These are phyloP conservation scores for Pseudopithomyces chartarum DNA, from an alignment of 2,329 filamentous ascomycete genomes.

Conservation along the genomic window DNA sequence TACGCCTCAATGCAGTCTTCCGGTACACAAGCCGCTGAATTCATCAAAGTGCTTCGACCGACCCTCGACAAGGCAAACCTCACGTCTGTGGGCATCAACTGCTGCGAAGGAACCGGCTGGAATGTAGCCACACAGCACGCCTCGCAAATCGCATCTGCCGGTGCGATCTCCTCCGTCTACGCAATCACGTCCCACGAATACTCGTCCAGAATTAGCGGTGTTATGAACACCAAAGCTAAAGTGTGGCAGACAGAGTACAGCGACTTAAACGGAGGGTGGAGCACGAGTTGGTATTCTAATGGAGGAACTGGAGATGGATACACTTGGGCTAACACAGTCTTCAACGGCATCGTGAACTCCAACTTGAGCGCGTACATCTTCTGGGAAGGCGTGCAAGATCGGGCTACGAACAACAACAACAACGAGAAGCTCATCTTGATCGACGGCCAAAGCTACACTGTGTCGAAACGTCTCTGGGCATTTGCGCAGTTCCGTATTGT, in stretches of 20 bases:
- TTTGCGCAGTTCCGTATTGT: slow-evolving; percentile 50
- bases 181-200: slow-evolving; percentile 52
- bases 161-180: slow-evolving; percentile 46
- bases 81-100: slow-evolving; percentile 46
- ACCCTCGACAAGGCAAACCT: slow-evolving; percentile 46
- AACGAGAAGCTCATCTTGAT: slow-evolving; percentile 44
- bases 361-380: slow-evolving; percentile 60
- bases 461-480: slow-evolving; percentile 48
- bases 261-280: slow-evolving; percentile 49
- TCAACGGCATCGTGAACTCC: slow-evolving; percentile 54
- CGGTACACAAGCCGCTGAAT: slow-evolving; percentile 55
- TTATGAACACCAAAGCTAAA: slow-evolving; percentile 49
- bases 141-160: slow-evolving; percentile 44
- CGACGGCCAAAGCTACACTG: slow-evolving; percentile 39
- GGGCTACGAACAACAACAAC: slow-evolving; percentile 44
- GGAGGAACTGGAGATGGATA: slow-evolving; percentile 58
- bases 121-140: slow-evolving; percentile 45
- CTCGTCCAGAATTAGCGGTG: slow-evolving; percentile 45
- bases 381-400: slow-evolving; percentile 56
- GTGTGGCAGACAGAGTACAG: slow-evolving; percentile 61
- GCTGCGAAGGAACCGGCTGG: slow-evolving; percentile 54
- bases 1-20: slow-evolving; percentile 56
- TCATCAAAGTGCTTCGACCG: slow-evolving; percentile 55
- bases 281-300: slow-evolving; percentile 53
- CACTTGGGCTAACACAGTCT: slow-evolving; percentile 62